Evolutionary conservation across 2,329 filamentous ascomycete species (phyloP).

Genomic region (Ceratocystis cacaofunesta): DNA sequence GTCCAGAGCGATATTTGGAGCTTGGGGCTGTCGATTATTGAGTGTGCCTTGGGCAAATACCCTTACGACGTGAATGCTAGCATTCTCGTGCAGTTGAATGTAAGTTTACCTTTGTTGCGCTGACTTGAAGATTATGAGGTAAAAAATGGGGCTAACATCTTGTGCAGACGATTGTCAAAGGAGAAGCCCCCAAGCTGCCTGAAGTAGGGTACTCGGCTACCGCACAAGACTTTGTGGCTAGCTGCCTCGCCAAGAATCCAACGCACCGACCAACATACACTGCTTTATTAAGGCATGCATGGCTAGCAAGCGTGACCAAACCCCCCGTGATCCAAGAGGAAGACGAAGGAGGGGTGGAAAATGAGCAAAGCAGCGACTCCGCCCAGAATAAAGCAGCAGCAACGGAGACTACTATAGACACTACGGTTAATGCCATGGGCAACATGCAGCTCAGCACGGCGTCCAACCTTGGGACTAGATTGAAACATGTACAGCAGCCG

Average conservation of each 20-base stretch:
- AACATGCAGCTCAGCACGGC: neutral
- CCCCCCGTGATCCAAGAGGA: constrained; percentile 61
- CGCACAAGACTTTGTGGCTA: constrained; percentile 73
- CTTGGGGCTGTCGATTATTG: constrained; percentile 82
- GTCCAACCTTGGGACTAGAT: neutral
- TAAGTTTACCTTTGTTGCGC: constrained; percentile 37
- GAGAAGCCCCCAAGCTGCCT: constrained; percentile 82
- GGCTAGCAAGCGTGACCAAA: constrained; percentile 63
- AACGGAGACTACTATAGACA: neutral
- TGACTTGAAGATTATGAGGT: neutral
- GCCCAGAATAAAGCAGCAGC: neutral
- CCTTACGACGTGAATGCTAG: constrained; percentile 97
- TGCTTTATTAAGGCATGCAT: constrained; percentile 76
- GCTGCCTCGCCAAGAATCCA: constrained; percentile 84
- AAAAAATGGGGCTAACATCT: constrained; percentile 14
- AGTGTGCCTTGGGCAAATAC: constrained; percentile 87
- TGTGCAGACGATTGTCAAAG: constrained; percentile 82
- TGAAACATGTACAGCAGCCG: constrained; percentile 26
- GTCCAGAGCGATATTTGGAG: constrained; percentile 99
- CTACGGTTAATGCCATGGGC: neutral
- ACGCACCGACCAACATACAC: constrained; percentile 87
- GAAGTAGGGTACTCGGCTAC: constrained; percentile 60
- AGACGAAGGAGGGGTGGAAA: constrained; percentile 42
- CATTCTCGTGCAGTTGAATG: constrained; percentile 92
- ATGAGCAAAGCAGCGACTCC: neutral